phyloP scores from a whole-genome alignment of 139 green algal genomes.

The Asterochloris erici region DNA sequence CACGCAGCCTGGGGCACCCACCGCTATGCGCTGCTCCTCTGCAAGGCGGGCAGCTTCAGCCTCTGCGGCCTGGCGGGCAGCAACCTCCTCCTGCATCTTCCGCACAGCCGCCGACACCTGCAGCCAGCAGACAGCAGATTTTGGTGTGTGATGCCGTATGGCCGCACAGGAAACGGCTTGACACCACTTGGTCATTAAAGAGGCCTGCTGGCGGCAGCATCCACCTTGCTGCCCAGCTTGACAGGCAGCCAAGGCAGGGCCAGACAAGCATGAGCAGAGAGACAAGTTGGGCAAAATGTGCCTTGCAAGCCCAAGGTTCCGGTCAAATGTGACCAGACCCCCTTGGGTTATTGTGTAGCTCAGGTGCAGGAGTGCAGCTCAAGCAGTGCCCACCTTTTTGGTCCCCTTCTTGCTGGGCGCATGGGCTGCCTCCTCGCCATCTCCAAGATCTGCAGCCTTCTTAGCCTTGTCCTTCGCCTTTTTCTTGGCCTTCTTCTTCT shows the following conservation, averaged over 20 bases:
- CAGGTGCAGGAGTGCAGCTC: constrained; percentile 18
- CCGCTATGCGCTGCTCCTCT: constrained; percentile 30
- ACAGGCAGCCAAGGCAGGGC: background rate
- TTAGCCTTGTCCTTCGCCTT: constrained; percentile 69
- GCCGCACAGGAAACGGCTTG: no score
- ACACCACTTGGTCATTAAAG: background rate
- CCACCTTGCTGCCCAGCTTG: background rate
- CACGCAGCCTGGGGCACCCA: background rate
- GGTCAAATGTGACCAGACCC: no score
- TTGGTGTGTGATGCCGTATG: no score
- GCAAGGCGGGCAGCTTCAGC: constrained; percentile 57
- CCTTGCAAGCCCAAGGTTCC: no score
- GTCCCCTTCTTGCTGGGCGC: constrained; percentile 50
- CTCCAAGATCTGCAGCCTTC: constrained; percentile 24
- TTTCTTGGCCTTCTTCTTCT: constrained; percentile 55
- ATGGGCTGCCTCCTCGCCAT: constrained; percentile 10
- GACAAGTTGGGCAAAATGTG: background rate
- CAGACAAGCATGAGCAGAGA: background rate
- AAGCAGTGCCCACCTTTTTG: constrained; percentile 45
- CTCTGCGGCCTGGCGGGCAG: constrained; percentile 55
- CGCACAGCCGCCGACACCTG: constrained; percentile 62
- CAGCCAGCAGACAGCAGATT: background rate
- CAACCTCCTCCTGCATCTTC: constrained; percentile 73
- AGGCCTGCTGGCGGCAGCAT: background rate
- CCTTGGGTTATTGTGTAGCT: no score